phyloP scores from a whole-genome alignment of 129 eudicot genomes.

The Rutidosis leptorrhynchoides region DNA sequence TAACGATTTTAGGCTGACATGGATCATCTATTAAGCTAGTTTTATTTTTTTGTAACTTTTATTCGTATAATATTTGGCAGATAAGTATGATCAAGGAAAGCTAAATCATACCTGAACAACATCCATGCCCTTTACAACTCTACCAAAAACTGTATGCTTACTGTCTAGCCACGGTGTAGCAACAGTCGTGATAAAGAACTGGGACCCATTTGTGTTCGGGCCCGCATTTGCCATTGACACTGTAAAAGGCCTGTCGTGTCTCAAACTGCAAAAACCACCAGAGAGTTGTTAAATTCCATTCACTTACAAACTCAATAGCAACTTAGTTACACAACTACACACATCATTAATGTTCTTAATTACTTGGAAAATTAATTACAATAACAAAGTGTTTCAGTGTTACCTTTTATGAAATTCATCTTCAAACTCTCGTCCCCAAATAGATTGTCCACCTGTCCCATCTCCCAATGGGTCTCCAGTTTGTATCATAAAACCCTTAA shows the following conservation, averaged over 20 bases:
- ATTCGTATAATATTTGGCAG: neutral
- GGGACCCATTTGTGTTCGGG: constrained; percentile 95
- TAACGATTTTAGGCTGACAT: too few species aligned
- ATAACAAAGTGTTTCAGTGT: neutral
- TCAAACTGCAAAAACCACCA: constrained; percentile 55
- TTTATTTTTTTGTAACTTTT: too few species aligned
- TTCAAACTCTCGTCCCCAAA: constrained; percentile 98
- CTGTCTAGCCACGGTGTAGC: constrained; percentile 99
- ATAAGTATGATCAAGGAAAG: neutral
- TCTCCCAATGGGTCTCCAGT: constrained; percentile 99
- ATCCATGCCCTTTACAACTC: constrained; percentile 95
- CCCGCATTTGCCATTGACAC: constrained; percentile 99
- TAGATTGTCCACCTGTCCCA: constrained; percentile 99
- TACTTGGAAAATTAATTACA: neutral
- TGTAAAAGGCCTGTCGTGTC: constrained; percentile 98
- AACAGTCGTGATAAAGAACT: constrained; percentile 93
- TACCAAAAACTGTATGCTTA: constrained; percentile 99
- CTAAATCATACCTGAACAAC: constrained; percentile 79
- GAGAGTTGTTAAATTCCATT: neutral
- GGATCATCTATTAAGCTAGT: too few species aligned
- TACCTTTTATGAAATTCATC: constrained; percentile 98
- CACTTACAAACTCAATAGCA: neutral
- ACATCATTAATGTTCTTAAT: constrained; percentile 1
- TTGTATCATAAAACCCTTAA: constrained; percentile 95
- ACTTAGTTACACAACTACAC: neutral